Evolutionary conservation across 495 filamentous ascomycete species (phyloP), one percentile per base, ranked within the genome.

Genomic region (Cenococcum geophilum): DNA sequence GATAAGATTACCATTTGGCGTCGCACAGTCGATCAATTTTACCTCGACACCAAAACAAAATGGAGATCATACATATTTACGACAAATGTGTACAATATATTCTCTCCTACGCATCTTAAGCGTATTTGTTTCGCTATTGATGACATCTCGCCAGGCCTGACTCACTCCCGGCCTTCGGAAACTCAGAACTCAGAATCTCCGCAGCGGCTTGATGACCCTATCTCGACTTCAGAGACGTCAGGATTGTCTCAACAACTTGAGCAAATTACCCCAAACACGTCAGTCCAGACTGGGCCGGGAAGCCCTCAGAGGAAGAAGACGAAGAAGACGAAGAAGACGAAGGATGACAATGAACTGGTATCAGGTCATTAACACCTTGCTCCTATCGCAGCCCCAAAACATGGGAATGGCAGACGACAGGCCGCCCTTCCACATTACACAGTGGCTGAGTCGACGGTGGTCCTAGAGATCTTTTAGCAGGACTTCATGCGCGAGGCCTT

Each of bases 31-130:
- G 20, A 8, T 49, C 20, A 20, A 49, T 49, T 9, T 49, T 49
- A 49, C 45, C 45, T 49, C 20, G 20, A 49, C 20, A 8, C 18
- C 20, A 20, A 49, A 9, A 49, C 20, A 9, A 49, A 9, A 49
- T 49, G 20, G 6, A 49, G 45, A 49, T 22, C 20, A 49, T 49
- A 49, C 6, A 49, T 20, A 49, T 49, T 49, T 49, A 49, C 20
- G 20, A 49, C 20, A 49, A 49, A 49, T 49, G 45, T 49, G 9
- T 49, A n/a, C 20, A 20, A 49, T 20, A 49, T 49, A 49, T 49
- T 49, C 45, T 49, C 45, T 49, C 45, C 45, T 49, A 49, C 20
- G 20, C 20, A 49, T 49, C 45, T 49, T 20, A 49, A 49, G 45
- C 18, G 20, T 8, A 49, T 49, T 10, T 49, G 20, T 49, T 49